phyloP scores from a whole-genome alignment of 305 asterid species.

The Solanum aculeatissimum region DNA sequence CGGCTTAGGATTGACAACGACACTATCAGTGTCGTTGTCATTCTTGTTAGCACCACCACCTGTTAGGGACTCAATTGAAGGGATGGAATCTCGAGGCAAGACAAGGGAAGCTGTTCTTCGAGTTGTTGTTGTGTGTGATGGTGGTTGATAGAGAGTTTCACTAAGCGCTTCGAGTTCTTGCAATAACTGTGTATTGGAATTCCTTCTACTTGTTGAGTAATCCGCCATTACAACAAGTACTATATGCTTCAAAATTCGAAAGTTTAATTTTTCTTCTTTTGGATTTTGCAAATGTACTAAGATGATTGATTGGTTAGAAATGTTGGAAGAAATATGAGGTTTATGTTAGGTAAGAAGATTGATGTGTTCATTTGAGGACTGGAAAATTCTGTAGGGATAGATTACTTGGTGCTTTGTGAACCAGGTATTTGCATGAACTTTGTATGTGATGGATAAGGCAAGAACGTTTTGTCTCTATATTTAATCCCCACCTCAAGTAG shows the following conservation, averaged over 20 bases:
- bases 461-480: conserved; percentile 18
- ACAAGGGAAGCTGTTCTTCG: conserved; percentile 63
- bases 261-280: background rate
- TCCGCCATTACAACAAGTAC: conserved; percentile 1
- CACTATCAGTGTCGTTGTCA: conserved; percentile 1
- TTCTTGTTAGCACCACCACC: background rate
- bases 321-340: background rate
- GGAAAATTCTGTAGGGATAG: conserved; percentile 14
- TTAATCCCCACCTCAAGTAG: background rate
- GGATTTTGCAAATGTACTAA: background rate
- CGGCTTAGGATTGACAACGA: conserved; percentile 43
- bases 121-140: conserved; percentile 23
- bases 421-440: conserved; percentile 38
- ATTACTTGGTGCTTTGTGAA: conserved; percentile 26
- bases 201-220: conserved; percentile 14
- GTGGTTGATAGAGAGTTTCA: conserved; percentile 37
- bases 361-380: conserved; percentile 12
- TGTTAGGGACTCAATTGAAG: conserved; percentile 20
- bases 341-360: background rate
- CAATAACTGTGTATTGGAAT: conserved; percentile 51
- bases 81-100: conserved; percentile 45
- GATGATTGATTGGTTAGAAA: background rate
- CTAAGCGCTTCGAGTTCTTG: conserved; percentile 77
- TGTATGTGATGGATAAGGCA: conserved; percentile 53
- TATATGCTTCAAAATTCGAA: background rate